These are phyloP conservation scores for Diphasiastrum complanatum DNA, from an alignment of 83 land plant species.

Conservation along the genomic window DNA sequence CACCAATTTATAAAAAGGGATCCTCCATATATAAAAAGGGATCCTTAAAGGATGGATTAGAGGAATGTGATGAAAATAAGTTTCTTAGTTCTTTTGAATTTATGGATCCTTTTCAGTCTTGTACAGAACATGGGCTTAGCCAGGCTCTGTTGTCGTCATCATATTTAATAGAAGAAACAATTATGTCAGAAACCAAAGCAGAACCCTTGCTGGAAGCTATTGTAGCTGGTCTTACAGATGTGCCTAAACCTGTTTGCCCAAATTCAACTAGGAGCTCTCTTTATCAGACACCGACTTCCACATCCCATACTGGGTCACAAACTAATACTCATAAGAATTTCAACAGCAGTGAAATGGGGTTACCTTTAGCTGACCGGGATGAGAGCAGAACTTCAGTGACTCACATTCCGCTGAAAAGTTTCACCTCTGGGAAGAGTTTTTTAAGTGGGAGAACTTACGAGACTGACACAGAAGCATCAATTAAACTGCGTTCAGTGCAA, in stretches of 20 bases:
- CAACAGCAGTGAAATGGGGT: too few species aligned
- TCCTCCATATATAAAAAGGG: too few species aligned
- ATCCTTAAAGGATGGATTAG: neutral
- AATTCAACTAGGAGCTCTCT: neutral
- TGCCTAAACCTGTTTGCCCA: constrained; percentile 17
- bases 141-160: neutral
- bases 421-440: too few species aligned
- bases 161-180: neutral
- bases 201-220: constrained; percentile 37
- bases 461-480: too few species aligned
- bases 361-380: too few species aligned
- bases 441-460: too few species aligned
- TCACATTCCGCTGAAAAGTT: too few species aligned
- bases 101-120: neutral
- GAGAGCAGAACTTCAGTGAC: too few species aligned
- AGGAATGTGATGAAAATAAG: neutral
- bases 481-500: too few species aligned
- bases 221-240: constrained; percentile 17
- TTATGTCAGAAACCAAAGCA: constrained; percentile 27
- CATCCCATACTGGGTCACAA: too few species aligned
- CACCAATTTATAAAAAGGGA: neutral
- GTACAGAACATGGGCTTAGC: neutral
- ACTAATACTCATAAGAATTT: too few species aligned
- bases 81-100: neutral
- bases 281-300: neutral